Percentiles rank a stretch among this genome's conserved stretches.
These are phyloP conservation scores for Colletotrichum siamense DNA, from an alignment of 2,329 filamentous ascomycete species.

Conservation along the genomic window DNA sequence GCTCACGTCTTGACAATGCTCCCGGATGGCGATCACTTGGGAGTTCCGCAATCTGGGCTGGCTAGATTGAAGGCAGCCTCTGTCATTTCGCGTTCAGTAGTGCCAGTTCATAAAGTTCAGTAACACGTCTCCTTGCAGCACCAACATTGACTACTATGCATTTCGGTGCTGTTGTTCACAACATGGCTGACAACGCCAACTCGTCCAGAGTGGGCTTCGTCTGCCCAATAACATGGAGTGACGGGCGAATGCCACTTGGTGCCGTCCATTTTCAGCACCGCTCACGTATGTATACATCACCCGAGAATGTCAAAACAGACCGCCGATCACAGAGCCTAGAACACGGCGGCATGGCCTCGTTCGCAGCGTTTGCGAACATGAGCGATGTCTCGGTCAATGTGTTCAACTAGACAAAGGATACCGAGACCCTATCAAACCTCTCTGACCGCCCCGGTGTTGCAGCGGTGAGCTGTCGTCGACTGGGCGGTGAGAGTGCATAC, in stretches of 20 bases:
- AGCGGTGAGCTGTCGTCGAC: neutral
- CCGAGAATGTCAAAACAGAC: neutral
- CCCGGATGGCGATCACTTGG: neutral
- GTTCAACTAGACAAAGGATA: neutral
- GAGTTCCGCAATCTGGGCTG: neutral
- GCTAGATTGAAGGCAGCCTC: neutral
- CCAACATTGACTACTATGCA: neutral
- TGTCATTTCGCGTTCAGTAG: neutral
- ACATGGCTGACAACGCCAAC: neutral
- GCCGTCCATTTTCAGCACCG: neutral
- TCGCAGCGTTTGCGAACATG: neutral
- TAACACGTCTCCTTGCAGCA: neutral
- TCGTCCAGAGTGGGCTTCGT: neutral
- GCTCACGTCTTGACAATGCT: neutral
- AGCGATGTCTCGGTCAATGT: neutral
- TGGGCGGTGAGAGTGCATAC: neutral
- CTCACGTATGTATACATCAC: neutral
- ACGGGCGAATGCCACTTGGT: neutral
- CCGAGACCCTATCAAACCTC: neutral
- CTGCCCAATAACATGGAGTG: neutral
- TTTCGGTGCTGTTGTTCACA: neutral
- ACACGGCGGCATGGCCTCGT: neutral
- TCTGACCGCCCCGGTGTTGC: neutral
- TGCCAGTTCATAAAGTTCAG: neutral
- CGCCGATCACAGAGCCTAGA: neutral